Evolutionary conservation across 1,284 basidiomycete species (phyloP), one percentile per base, ranked within the genome.

Genomic region (Moesziomyces globuligerus): DNA sequence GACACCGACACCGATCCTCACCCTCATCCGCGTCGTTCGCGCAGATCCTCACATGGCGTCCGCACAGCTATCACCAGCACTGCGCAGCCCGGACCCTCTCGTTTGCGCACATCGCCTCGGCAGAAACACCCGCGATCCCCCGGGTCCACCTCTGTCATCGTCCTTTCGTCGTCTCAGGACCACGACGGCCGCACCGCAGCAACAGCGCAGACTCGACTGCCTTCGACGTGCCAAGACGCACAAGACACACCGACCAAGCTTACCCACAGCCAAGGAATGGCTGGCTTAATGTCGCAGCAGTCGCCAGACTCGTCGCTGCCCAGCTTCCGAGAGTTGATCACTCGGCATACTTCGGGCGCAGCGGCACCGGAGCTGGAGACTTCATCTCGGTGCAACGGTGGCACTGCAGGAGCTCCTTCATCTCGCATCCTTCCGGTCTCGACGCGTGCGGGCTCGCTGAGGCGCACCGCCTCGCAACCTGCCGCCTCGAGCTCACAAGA

Each of bases 241-340:
- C 10, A 18, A 15, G 7, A n/a, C 7, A 9, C 43, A 25, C 28
- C 20, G 7, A 6, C 20, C 6, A 15, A 51, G 23, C 29, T 26
- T 21, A 65, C 61, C 3, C 47, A 50, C 1, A 43, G 46, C 15
- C 55, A 46, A 32, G 46, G 61, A 15, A 48, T 59, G 46, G 56
- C 44, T 5, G 44, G 42, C 13, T 46, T 70, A 17, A 44, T 71
- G 23, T 52, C 57, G 8, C 57, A 61, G 4, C 24, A 36, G 17
- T 71, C 68, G 1, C 68, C 68, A 2, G 68, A 71, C 18, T 56
- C 49, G 3, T 61, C 61, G 9, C 29, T 71, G 3, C 57, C 68
- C 3, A 60, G 57, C 50, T 65, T 71, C 34, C 54, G 60, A n/a
- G 60, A 53, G 4, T 28, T 70, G 11, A 37, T 70, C 3, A 37